Conservation (phyloP, 2,329 filamentous ascomycete genomes). For the Peltaster fructicola region DNA sequence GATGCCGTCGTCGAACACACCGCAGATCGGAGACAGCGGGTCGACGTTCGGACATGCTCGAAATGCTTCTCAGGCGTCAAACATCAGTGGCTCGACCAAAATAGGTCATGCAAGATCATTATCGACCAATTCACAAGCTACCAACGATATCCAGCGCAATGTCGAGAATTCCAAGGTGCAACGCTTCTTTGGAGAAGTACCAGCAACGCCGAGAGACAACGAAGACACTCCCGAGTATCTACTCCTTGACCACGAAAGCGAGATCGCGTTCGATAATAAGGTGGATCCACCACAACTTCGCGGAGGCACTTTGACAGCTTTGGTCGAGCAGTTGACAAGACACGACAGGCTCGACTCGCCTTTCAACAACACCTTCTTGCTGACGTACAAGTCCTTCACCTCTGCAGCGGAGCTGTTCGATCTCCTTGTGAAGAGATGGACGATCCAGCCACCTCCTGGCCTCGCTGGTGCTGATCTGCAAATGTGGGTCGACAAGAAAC, state of each 20-base stretch:
- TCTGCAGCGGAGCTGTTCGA: conserved; percentile 81
- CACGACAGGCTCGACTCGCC: conserved; percentile 90
- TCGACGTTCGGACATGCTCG: conserved; percentile 14
- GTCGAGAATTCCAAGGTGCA: conserved; percentile 31
- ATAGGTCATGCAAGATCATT: too few species aligned
- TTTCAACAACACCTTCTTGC: conserved; percentile 94
- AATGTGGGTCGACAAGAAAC: conserved; percentile 80
- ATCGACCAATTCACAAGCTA: conserved; percentile 16
- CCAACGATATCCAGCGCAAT: conserved; percentile 16
- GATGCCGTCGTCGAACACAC: conserved; percentile 37
- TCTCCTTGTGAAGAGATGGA: conserved; percentile 77
- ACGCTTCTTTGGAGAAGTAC: conserved; percentile 35
- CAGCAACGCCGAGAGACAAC: conserved; percentile 28
- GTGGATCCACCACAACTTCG: conserved; percentile 58
- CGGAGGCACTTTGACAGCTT: conserved; percentile 70
- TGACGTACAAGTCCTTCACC: conserved; percentile 93
- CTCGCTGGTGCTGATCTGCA: conserved; percentile 61
- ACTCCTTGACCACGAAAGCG: conserved; percentile 69
- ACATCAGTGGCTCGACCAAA: too few species aligned
- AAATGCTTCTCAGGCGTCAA: conserved; percentile 13
- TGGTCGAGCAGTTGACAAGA: conserved; percentile 88
- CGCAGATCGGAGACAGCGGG: conserved; percentile 16
- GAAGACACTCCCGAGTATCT: conserved; percentile 76
- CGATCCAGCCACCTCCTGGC: conserved; percentile 75
- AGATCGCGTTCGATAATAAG: conserved; percentile 81